These are phyloP conservation scores for Dipteronia sinensis DNA, from an alignment of 345 rosid genomes.

Conservation along the genomic window DNA sequence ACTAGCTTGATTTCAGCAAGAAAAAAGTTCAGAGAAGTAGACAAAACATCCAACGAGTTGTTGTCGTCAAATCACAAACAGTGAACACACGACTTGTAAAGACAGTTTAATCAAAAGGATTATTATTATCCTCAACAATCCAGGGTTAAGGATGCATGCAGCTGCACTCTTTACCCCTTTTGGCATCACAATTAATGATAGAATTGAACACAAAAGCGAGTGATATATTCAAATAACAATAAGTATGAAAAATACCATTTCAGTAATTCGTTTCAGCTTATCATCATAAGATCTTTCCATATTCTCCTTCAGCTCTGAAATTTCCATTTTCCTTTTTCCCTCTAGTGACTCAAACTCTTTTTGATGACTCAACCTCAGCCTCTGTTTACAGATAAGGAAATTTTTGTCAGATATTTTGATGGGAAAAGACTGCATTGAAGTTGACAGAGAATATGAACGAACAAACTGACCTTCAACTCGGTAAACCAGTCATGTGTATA, in stretches of 20 bases:
- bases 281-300: constrained; percentile 58
- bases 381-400: constrained; percentile 33
- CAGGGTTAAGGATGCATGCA: too few species aligned
- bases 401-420: neutral
- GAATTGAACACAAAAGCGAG: constrained; percentile 18
- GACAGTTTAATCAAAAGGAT: too few species aligned
- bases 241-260: constrained; percentile 45
- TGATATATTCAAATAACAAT: neutral
- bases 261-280: constrained; percentile 67
- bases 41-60: neutral
- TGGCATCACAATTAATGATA: constrained; percentile 34
- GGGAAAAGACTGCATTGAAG: neutral
- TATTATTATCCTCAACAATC: too few species aligned
- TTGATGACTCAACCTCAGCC: constrained; percentile 53
- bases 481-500: constrained; percentile 72
- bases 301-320: constrained; percentile 60
- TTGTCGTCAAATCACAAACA: too few species aligned
- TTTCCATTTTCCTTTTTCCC: constrained; percentile 61
- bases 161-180: constrained; percentile 29
- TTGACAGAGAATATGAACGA: neutral
- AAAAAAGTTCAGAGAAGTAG: neutral
- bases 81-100: too few species aligned
- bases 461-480: constrained; percentile 56
- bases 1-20: neutral
- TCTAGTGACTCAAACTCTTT: constrained; percentile 54